Base-by-base conservation (phyloP, 2,329 filamentous ascomycete genomes). In the Aspergillus cejpii region DNA sequence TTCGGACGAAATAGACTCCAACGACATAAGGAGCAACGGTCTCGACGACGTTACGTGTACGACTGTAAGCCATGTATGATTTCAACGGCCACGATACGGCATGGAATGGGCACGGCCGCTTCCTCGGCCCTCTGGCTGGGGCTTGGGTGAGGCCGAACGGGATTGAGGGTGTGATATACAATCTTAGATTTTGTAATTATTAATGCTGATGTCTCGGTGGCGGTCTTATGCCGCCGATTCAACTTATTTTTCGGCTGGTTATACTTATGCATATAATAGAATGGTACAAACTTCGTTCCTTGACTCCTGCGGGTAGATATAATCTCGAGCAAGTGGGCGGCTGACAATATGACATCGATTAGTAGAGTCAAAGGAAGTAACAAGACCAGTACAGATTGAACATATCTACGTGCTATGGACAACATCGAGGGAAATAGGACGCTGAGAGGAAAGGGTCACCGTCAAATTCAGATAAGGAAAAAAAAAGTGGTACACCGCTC, bases 321-420 rank as follows among this genome's bases (percentile, higher is more conserved):
- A n/a, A n/a, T n/a, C n/a, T n/a, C n/a, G n/a, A n/a, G n/a, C n/a
- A n/a, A 24, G 23, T 4, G 8, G 23, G 23, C 4, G 23, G 4
- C 5, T 24, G 23, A 24, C 23, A 4, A 4, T 24, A 24, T 8
- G 23, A 4, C 23, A 24, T 24, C 5, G 8, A 24, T 5, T 8
- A 5, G 8, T 24, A 24, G 8, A 24, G 8, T 5, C 4, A 5
- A 4, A 24, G 23, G 23, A 24, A 24, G 31, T 34, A 34, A n/a
- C 17, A 34, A 20, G 11, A 34, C 29, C 31, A 36, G 29, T 34
- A 23, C 42, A 39, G 50, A 50, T 49, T 41, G 46, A 44, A 55
- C 44, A 55, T 54, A 53, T 55, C 54, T 57, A 55, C 50, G 48
- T 28, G 39, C 37, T 38, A 43, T 44, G 42, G 36, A 34, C 31